Evolutionary conservation across 2,329 filamentous ascomycete species (phyloP), one percentile per base, ranked within the genome.

Genomic region (Penicillium frequentans): DNA sequence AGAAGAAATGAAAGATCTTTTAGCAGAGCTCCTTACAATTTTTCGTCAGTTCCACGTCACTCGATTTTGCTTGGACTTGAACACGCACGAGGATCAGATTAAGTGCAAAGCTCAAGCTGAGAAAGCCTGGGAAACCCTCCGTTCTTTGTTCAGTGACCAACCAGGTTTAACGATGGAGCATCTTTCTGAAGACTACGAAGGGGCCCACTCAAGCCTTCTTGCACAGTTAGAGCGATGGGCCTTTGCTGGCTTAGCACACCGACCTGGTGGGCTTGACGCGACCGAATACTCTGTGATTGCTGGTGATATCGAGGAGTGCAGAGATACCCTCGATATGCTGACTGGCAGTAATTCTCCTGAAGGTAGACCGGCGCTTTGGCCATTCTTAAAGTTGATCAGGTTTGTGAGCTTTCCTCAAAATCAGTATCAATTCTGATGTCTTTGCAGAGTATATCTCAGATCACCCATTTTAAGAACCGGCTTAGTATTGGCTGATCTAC

Each of bases 301-400:
- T 10, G 13, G 21, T 8, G 33, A 50, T n/a, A 14, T 50, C 8
- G 11, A 23, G 23, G 33, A 37, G 11, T 50, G 48, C 24, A 37
- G 37, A 19, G 33, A 27, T 13, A 19, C n/a, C 3, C 29, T 50
- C 10, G 48, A 50, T n/a, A 27, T 27, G 5, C 21, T 50, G 1
- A 50, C 33, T 3, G 29, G 31, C 2, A 24, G 24, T 26, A 10
- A 26, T 1, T 4, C 7, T n/a, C 21, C 3, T 23, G 23, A 27
- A 21, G 55, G 33, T 19, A 8, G 11, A 3, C 58, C 58, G 3
- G 58, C 33, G 19, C 14, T 60, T 5, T 60, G 58, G 58, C 58
- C 58, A 2, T 57, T 60, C 21, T 49, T 57, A 8, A 60, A 60
- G 6, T 21, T 57, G 11, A 55, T 57, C 7, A 57, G 49, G 58